Percentiles rank a stretch among this genome's conserved stretches.
Conservation (phyloP, 2,329 filamentous ascomycete genomes). For the Exophiala bonariae region DNA sequence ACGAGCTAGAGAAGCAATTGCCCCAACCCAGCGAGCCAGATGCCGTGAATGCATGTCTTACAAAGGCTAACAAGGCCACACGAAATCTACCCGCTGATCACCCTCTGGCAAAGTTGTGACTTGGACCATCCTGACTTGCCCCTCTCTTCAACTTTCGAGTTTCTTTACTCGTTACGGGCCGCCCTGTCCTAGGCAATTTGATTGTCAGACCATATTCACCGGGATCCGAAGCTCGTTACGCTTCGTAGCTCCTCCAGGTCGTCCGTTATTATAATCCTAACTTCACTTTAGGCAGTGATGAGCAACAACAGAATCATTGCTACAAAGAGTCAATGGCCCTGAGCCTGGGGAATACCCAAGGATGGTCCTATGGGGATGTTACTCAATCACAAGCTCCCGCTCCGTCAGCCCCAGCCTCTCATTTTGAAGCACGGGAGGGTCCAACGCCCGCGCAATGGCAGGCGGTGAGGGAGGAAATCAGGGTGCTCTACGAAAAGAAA, state of each 20-base stretch:
- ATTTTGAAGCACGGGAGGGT: slow-evolving; percentile 24
- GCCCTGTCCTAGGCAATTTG: background rate
- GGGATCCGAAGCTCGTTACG: background rate
- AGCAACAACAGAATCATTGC: slow-evolving; percentile 11
- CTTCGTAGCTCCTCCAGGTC: background rate
- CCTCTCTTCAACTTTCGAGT: background rate
- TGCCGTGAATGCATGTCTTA: too few relatives aligned
- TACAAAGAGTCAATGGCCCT: slow-evolving; percentile 20
- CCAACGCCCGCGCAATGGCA: slow-evolving; percentile 24
- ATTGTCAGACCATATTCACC: background rate
- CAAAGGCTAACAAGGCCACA: too few relatives aligned
- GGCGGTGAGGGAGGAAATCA: slow-evolving; percentile 26
- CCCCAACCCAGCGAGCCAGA: too few relatives aligned
- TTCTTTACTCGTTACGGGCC: background rate
- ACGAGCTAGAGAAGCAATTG: too few relatives aligned
- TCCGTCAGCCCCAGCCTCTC: slow-evolving; percentile 10
- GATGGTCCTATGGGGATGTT: slow-evolving; percentile 17
- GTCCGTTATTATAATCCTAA: slow-evolving; percentile 9
- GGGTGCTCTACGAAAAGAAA: slow-evolving; percentile 23
- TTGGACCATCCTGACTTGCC: background rate
- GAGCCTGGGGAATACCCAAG: slow-evolving; percentile 16
- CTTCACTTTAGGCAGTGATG: slow-evolving; percentile 22
- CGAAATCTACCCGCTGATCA: too few relatives aligned
- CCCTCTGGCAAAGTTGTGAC: background rate
- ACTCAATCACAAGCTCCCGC: slow-evolving; percentile 11